Evolutionary conservation across 1,284 basidiomycete species (phyloP).

Genomic region (Malassezia caprae): DNA sequence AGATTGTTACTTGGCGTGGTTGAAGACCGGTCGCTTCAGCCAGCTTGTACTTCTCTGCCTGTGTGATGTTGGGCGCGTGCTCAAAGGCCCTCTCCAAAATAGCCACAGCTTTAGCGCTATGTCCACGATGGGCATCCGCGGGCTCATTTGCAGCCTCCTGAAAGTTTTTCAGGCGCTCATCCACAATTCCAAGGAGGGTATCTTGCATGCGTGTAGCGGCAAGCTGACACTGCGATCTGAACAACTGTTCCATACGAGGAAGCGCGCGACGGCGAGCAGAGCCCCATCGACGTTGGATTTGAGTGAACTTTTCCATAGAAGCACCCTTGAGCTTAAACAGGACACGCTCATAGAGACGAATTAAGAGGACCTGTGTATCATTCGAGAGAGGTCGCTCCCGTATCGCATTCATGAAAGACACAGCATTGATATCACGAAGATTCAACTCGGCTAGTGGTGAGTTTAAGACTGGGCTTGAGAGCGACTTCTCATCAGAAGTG

Average conservation of each 20-base stretch:
- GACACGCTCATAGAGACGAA: conserved; percentile 5
- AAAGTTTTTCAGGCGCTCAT: conserved; percentile 9
- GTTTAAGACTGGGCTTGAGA: background rate
- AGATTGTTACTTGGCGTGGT: conserved; percentile 44
- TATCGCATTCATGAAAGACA: conserved; percentile 3
- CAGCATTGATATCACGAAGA: background rate
- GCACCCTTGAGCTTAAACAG: conserved; percentile 2
- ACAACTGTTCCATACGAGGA: conserved; percentile 9
- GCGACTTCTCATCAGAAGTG: background rate
- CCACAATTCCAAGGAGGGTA: background rate
- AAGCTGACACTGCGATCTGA: conserved; percentile 4
- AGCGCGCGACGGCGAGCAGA: conserved; percentile 2
- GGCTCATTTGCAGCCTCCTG: conserved; percentile 3
- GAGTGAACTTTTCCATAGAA: conserved; percentile 1
- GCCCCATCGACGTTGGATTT: conserved; percentile 9
- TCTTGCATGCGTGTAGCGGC: conserved; percentile 5
- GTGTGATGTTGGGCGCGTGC: conserved; percentile 38
- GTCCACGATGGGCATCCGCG: conserved; percentile 14
- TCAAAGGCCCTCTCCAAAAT: conserved; percentile 40
- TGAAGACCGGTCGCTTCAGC: conserved; percentile 36
- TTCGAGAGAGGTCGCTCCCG: conserved; percentile 4
- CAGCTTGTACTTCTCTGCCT: conserved; percentile 38
- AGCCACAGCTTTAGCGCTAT: conserved; percentile 22
- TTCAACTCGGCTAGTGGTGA: conserved; percentile 1
- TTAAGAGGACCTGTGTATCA: conserved; percentile 9